Percentiles rank a stretch among this genome's conserved stretches.
phyloP scores from a whole-genome alignment of 2,329 filamentous ascomycete genomes.

The Aspergillus niger region DNA sequence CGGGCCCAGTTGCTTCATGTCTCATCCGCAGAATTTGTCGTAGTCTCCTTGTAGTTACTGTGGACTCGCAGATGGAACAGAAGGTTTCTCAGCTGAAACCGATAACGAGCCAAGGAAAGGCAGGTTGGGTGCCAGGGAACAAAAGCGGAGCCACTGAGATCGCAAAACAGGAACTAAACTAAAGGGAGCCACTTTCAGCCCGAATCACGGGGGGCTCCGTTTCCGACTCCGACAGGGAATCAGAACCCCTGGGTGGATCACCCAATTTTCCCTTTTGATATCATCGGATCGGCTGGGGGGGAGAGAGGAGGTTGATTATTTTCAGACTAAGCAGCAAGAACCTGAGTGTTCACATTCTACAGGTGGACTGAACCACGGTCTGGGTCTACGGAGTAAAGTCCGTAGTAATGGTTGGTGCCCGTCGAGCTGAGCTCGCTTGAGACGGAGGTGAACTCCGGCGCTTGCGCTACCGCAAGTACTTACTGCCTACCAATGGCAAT shows the following conservation, averaged over 20 bases:
- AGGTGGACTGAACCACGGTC: neutral
- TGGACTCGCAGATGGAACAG: neutral
- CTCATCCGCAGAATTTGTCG: neutral
- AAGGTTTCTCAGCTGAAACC: constrained; percentile 7
- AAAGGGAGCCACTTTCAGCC: constrained; percentile 7
- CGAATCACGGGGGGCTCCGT: constrained; percentile 22
- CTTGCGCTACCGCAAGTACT: constrained; percentile 3
- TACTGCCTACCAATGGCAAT: neutral
- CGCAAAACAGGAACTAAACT: constrained; percentile 6
- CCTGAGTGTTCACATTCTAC: neutral
- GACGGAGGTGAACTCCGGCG: constrained; percentile 1
- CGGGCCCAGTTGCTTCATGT: too few relatives aligned
- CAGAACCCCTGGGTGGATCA: constrained; percentile 38
- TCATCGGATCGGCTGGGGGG: constrained; percentile 26
- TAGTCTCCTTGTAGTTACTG: neutral
- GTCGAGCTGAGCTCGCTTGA: neutral
- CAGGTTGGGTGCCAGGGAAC: constrained; percentile 5
- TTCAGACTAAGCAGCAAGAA: too few relatives aligned
- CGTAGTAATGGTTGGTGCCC: neutral
- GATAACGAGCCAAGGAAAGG: constrained; percentile 3
- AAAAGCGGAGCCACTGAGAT: constrained; percentile 9
- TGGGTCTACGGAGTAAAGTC: neutral
- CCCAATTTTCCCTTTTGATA: constrained; percentile 19
- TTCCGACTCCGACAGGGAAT: constrained; percentile 24
- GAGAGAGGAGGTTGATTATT: neutral